Evolutionary conservation across 2,329 filamentous ascomycete species (phyloP).

Genomic region (Penicillium sp.): DNA sequence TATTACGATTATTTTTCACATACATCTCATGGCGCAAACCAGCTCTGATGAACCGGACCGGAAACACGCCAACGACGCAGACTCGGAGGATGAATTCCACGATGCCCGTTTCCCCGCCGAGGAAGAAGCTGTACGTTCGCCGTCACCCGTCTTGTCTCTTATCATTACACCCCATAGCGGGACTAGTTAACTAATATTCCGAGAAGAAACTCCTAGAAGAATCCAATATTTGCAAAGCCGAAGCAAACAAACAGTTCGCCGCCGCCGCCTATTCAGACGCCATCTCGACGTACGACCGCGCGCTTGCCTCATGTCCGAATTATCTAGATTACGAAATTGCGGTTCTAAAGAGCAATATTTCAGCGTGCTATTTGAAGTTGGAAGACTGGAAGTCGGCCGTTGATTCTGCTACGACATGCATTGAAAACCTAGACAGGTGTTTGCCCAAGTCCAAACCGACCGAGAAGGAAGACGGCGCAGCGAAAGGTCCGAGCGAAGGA

Average conservation of each 20-base stretch:
- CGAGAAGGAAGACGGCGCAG: constrained; percentile 45
- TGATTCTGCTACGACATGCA: constrained; percentile 65
- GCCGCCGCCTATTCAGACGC: constrained; percentile 69
- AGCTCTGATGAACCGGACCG: neutral
- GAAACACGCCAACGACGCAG: constrained; percentile 17
- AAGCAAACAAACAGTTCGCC: constrained; percentile 77
- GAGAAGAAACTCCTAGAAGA: constrained; percentile 64
- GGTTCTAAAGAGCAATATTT: constrained; percentile 81
- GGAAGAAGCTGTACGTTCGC: constrained; percentile 43
- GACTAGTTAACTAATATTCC: constrained; percentile 8
- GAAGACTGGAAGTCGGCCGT: constrained; percentile 81
- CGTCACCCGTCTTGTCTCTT: constrained; percentile 3
- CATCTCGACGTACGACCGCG: constrained; percentile 76
- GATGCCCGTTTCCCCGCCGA: constrained; percentile 43
- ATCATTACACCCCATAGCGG: no score
- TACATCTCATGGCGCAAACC: constrained; percentile 2
- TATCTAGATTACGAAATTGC: constrained; percentile 87
- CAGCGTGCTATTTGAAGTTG: constrained; percentile 82
- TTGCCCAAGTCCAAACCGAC: constrained; percentile 27
- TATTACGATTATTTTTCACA: neutral
- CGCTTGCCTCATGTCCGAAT: constrained; percentile 71
- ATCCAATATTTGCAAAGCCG: constrained; percentile 67
- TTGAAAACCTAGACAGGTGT: constrained; percentile 63
- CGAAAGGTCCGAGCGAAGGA: constrained; percentile 16
- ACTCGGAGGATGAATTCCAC: constrained; percentile 38